phyloP scores from a whole-genome alignment of 306 rosid genomes.

The Phaseolus lunatus region DNA sequence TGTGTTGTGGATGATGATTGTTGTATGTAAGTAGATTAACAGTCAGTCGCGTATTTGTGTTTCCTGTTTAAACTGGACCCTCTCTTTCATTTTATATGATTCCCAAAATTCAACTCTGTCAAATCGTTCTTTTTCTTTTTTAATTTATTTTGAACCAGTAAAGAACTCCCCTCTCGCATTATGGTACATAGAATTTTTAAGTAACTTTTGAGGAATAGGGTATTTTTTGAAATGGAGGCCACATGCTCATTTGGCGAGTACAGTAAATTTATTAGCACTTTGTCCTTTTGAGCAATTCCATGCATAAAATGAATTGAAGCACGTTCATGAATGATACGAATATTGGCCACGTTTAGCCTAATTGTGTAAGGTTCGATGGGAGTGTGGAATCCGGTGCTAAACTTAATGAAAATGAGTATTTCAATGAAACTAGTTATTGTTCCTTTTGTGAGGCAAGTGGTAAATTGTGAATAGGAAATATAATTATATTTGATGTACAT shows the following conservation, averaged over 20 bases:
- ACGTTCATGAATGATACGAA: constrained; percentile 17
- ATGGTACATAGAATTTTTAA: neutral
- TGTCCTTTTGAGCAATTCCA: constrained; percentile 23
- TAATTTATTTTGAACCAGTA: neutral
- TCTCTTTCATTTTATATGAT: neutral
- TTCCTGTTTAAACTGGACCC: neutral
- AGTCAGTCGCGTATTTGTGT: neutral
- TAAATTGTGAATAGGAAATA: constrained; percentile 35
- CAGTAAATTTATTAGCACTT: neutral
- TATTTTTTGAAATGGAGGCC: neutral
- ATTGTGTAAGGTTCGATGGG: constrained; percentile 36
- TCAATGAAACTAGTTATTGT: neutral
- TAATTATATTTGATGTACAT: constrained; percentile 19
- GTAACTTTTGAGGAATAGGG: neutral
- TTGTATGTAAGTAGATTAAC: too few species aligned
- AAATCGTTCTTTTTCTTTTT: neutral
- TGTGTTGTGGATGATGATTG: neutral
- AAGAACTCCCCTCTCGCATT: neutral
- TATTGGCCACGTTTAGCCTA: constrained; percentile 21
- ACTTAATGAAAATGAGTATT: constrained; percentile 47
- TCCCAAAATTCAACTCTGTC: neutral
- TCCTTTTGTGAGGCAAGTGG: neutral
- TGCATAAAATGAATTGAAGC: constrained; percentile 20
- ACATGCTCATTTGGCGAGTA: neutral
- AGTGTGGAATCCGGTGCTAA: constrained; percentile 45